Base-by-base conservation (phyloP, 768 basidiomycete genomes). In the Symmetrospora coprosmae region DNA sequence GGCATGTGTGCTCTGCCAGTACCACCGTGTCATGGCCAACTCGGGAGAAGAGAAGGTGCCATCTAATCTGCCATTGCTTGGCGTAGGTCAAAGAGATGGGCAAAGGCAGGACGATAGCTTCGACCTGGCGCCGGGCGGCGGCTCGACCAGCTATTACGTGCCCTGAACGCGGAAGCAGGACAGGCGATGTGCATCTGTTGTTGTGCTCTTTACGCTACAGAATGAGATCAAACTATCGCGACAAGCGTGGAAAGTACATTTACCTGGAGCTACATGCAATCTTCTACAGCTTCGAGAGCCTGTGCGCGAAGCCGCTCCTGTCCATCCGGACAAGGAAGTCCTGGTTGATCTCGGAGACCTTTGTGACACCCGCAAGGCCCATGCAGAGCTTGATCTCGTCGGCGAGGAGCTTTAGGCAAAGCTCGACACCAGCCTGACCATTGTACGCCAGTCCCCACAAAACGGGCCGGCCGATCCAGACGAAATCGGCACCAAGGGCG, bases 371-470 rank as follows among this genome's bases (percentile, higher is more conserved):
- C 1, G 76, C 56, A 30, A 77, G 65, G 3, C 72, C 64, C 66
- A 76, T 72, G 8, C 73, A 74, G 17, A 74, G 74, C 56, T 73
- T 71, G 6, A 77, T 68, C 66, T 77, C 76, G 53, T 75, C 74
- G 16, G 71, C 66, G 47, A 77, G 67, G 64, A 77, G 60, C 11
- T 51, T 53, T 2, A 64, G 50, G 25, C 63, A 67, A 17, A 59
- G 52, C 31, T 47, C 60, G 4, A 74, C 73, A 25, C 74, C 75
- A 19, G 68, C 68, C 46, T 74, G 66, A 3, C 73, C 75, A 60
- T 61, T 61, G 64, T 73, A 74, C 7, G 70, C 71, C 50, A 75
- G 61, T 4, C 71, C 67, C 60, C 74, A 75, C 68, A 75, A 68
- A 66, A 75, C 72, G 38, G 71, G 70, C 51, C 23, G 56, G 68